Evolutionary conservation across 1,284 basidiomycete genomes (phyloP).

Genomic region (Cystobasidium pallidum): DNA sequence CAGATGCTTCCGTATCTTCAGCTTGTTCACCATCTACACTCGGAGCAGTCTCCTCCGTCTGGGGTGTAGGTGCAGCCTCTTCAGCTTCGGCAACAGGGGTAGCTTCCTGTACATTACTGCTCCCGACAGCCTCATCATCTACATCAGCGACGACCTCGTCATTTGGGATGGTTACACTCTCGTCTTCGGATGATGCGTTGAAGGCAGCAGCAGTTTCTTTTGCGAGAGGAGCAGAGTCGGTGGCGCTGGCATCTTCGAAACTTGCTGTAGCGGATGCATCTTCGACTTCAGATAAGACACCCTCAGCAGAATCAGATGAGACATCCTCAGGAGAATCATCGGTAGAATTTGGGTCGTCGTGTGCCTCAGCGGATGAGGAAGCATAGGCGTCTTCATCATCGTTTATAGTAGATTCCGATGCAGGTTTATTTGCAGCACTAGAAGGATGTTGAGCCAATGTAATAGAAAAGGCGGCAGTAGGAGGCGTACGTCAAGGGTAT

Average conservation of each 20-base stretch:
- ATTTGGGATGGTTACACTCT: background rate
- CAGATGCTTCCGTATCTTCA: background rate
- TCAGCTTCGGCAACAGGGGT: constrained; percentile 10
- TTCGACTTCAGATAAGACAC: background rate
- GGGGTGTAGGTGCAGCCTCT: constrained; percentile 10
- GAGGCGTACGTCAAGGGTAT: background rate
- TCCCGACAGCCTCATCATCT: constrained; percentile 19
- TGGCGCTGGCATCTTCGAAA: constrained; percentile 1
- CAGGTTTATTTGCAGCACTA: background rate
- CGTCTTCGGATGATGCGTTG: constrained; percentile 16
- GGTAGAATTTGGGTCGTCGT: background rate
- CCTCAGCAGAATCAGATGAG: background rate
- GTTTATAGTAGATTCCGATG: constrained; percentile 2
- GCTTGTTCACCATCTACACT: constrained; percentile 1
- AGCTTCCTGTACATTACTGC: constrained; percentile 2
- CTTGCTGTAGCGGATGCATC: constrained; percentile 13
- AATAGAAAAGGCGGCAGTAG: background rate
- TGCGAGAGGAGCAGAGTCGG: constrained; percentile 3
- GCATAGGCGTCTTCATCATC: constrained; percentile 8
- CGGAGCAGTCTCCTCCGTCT: background rate
- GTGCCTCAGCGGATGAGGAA: background rate
- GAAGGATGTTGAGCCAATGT: background rate
- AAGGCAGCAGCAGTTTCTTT: constrained; percentile 8
- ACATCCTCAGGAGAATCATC: background rate
- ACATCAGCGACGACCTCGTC: constrained; percentile 7